Base-by-base conservation (phyloP, 208 protist species). In the Lotmaria passim region DNA sequence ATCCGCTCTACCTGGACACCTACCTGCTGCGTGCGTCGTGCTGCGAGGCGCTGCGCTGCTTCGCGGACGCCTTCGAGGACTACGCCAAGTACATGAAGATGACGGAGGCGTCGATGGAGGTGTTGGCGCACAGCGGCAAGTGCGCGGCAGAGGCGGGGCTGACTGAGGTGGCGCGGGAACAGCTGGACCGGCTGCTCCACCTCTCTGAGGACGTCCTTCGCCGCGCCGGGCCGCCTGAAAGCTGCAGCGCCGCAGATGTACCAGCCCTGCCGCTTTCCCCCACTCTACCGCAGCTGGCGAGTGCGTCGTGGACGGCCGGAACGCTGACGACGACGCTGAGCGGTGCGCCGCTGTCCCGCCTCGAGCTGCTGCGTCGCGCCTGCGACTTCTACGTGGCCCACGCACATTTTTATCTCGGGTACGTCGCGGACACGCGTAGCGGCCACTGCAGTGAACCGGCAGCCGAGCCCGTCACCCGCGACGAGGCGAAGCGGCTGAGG, bases 71-170 rank as follows among this genome's bases (percentile, higher is more conserved):
- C 21, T 92, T 83, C 60, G 81, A 83, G 28, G 89, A 96, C 75
- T 94, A 90, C 65, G 75, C 83, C 47, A 94, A 96, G 73, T 94
- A 94, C 76, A 76, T 96, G 50, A 88, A 82, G 63, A 73, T 96
- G 38, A 78, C 44, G 28, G 56, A 64, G 47, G 79, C 91, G 2
- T 87, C 85, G 19, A 76, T 94, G 78, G 85, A 79, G 23, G 78
- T 93, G 44, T 60, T 94, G 39, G 87, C 85, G 12, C 87, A 93
- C 73, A 91, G 87, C 59, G 87, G 87, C 43, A 90, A 92, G 79
- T 96, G 89, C 55, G 91, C 91, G 5, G 72, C 83, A 24, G 83
- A 93, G 66, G 87, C 87, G 0, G 89, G 84, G n/a, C 52, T 85
- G 28, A 66, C 55, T 34, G 84, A 88, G 15, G 82, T 51, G 19